Conservation (phyloP, 192 early-diverging fungal species). For the Funneliformis mosseae region DNA sequence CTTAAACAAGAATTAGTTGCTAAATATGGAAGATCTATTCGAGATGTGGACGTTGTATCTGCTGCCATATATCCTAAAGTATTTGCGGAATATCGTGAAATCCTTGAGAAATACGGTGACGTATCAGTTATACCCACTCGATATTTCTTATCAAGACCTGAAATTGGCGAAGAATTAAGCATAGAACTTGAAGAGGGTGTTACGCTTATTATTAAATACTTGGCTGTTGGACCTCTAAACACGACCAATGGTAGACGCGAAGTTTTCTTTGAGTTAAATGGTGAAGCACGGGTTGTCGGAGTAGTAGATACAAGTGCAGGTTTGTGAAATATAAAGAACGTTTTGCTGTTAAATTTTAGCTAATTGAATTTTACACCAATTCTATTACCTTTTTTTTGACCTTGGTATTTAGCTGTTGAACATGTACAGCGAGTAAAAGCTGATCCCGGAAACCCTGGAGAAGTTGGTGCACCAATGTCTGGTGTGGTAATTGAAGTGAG, state of each 20-base stretch:
- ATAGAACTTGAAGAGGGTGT: conserved; percentile 87
- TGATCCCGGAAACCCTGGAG: conserved; percentile 70
- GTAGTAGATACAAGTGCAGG: conserved; percentile 65
- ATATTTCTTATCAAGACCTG: conserved; percentile 85
- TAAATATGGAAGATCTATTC: conserved; percentile 80
- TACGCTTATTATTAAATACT: conserved; percentile 85
- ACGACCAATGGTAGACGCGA: conserved; percentile 75
- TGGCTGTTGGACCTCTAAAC: conserved; percentile 87
- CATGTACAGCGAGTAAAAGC: conserved; percentile 74
- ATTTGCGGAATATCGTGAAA: conserved; percentile 80
- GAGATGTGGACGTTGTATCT: conserved; percentile 84
- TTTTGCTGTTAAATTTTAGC: neutral
- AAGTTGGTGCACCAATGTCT: conserved; percentile 95
- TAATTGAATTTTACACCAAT: neutral
- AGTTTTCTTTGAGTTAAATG: conserved; percentile 96
- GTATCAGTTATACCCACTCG: conserved; percentile 88
- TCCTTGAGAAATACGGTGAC: conserved; percentile 80
- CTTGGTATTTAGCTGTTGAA: conserved; percentile 49
- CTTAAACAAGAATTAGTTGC: conserved; percentile 76
- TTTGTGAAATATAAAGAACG: conserved; percentile 19
- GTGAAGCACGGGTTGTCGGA: conserved; percentile 87
- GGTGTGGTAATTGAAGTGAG: conserved; percentile 93
- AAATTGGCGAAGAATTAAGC: conserved; percentile 87
- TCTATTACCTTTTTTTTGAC: neutral
- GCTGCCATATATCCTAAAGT: conserved; percentile 94